These are phyloP conservation scores for Tuber umbilicatum DNA, from an alignment of 495 filamentous ascomycete species.

Conservation along the genomic window DNA sequence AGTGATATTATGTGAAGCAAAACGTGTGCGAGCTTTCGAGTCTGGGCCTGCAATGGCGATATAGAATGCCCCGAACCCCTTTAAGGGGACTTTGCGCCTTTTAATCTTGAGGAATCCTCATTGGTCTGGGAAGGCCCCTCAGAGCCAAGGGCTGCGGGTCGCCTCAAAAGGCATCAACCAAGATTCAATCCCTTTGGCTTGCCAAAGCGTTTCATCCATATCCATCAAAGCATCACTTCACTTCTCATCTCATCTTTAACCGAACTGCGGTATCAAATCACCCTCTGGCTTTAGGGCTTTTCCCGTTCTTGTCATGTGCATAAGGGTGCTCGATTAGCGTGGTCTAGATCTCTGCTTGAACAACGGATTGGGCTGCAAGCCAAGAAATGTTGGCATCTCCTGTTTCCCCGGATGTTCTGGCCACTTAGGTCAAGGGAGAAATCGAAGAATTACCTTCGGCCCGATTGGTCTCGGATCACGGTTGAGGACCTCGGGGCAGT, in stretches of 20 bases:
- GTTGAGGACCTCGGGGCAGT: neutral
- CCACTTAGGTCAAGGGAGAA: neutral
- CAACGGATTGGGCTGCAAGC: constrained; percentile 2
- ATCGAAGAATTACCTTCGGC: neutral
- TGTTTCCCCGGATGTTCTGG: neutral
- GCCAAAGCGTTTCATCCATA: neutral
- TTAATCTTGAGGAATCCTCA: neutral
- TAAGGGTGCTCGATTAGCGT: neutral
- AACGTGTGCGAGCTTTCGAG: neutral
- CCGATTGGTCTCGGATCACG: neutral
- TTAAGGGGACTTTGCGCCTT: neutral
- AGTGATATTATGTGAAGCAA: neutral
- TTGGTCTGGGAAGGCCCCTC: neutral
- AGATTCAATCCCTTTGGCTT: neutral
- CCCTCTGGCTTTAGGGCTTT: neutral
- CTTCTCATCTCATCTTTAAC: constrained; percentile 5
- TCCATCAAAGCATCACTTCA: neutral
- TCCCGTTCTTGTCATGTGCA: neutral
- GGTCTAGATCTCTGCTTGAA: neutral
- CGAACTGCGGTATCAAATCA: neutral
- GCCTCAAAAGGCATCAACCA: neutral
- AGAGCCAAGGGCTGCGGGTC: neutral
- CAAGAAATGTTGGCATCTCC: neutral
- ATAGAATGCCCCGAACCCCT: neutral
- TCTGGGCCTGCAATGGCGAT: neutral